Evolutionary conservation across 306 rosid genomes (phyloP).

Genomic region (Datisca glomerata): DNA sequence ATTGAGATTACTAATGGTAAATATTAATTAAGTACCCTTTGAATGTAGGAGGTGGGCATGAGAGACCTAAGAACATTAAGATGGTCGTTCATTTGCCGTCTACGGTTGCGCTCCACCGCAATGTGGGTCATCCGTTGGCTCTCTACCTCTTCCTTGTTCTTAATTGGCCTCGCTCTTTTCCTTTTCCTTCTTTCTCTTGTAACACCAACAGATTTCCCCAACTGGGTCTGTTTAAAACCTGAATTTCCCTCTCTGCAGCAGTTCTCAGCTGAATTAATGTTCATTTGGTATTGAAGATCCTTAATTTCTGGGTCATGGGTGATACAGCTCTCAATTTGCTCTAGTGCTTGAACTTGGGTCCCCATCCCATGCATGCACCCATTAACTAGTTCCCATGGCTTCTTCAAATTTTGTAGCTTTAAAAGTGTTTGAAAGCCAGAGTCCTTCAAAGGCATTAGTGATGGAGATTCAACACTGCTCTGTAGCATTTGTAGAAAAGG

Average conservation of each 20-base stretch:
- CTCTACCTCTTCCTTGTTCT: constrained; percentile 91
- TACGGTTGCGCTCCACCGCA: constrained; percentile 83
- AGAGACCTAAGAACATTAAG: constrained; percentile 78
- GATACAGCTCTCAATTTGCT: constrained; percentile 60
- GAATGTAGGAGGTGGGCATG: constrained; percentile 77
- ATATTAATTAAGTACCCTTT: constrained; percentile 39
- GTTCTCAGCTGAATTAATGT: constrained; percentile 15
- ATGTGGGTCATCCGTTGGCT: constrained; percentile 93
- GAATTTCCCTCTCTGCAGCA: background rate
- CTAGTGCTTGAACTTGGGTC: constrained; percentile 27
- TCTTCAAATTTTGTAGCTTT: constrained; percentile 48
- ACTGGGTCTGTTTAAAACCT: constrained; percentile 18
- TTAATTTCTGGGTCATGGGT: constrained; percentile 56
- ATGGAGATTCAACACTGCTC: constrained; percentile 48
- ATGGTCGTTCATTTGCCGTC: constrained; percentile 96
- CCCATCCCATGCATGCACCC: constrained; percentile 29
- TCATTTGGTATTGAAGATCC: constrained; percentile 21
- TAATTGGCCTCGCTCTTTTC: constrained; percentile 58
- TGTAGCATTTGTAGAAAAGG: constrained; percentile 89
- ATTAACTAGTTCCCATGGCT: constrained; percentile 37
- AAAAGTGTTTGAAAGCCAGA: constrained; percentile 61
- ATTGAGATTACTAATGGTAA: too few species aligned
- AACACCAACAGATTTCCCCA: constrained; percentile 16
- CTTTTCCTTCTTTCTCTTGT: constrained; percentile 54
- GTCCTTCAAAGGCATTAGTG: constrained; percentile 41